phyloP scores from a whole-genome alignment of 2,329 filamentous ascomycete species.

The Microdochium bolleyi region DNA sequence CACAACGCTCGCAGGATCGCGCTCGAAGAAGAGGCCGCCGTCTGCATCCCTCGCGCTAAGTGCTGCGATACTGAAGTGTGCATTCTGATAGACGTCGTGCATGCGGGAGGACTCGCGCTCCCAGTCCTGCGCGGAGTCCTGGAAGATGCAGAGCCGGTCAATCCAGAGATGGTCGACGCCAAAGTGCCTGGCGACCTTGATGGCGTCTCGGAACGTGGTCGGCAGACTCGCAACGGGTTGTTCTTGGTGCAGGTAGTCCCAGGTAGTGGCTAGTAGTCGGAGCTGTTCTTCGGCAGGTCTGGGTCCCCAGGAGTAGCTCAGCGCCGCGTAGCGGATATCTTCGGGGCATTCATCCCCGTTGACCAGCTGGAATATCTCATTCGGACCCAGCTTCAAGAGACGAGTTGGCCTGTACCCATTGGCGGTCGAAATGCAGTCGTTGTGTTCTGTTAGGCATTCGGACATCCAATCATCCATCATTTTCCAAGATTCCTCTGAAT shows the following conservation, averaged over 20 bases:
- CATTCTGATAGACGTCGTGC: conserved; percentile 8
- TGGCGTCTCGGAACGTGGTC: conserved; percentile 8
- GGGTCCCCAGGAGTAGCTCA: conserved; percentile 11
- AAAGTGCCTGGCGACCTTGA: conserved; percentile 7
- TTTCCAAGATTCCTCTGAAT: no score
- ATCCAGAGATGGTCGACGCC: conserved; percentile 13
- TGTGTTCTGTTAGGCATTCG: no score
- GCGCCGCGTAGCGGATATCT: conserved; percentile 5
- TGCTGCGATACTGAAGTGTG: conserved; percentile 8
- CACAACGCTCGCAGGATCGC: conserved; percentile 2
- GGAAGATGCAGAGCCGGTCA: conserved; percentile 13
- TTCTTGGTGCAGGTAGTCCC: neutral
- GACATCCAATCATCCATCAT: no score
- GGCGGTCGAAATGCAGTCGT: no score
- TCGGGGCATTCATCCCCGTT: conserved; percentile 2
- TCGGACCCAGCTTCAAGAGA: conserved; percentile 5
- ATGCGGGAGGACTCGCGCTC: conserved; percentile 6
- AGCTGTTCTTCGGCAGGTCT: conserved; percentile 4
- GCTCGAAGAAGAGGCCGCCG: conserved; percentile 7
- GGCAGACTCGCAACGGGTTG: conserved; percentile 4
- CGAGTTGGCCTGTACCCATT: conserved; percentile 7
- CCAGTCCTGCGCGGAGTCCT: conserved; percentile 11
- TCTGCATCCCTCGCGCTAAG: conserved; percentile 5
- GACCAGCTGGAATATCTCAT: conserved; percentile 6
- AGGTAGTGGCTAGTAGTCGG: conserved; percentile 1